Base-by-base conservation (phyloP, 2,329 filamentous ascomycete species). In the Chalaropsis ovoidea region DNA sequence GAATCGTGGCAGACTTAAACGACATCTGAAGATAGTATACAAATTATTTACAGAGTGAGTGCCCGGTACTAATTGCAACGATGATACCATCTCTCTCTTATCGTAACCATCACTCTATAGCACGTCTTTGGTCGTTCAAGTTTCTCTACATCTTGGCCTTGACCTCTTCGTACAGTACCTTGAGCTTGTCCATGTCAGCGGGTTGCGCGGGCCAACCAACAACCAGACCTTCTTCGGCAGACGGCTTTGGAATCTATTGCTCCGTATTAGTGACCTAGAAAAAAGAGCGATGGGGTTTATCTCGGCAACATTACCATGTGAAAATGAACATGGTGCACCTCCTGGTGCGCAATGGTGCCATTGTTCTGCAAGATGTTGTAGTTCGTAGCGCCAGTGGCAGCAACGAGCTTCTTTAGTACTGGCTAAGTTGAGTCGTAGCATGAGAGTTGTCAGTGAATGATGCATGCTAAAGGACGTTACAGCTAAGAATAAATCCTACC, bases 311-410 rank as follows among this genome's bases (percentile, higher is more conserved):
- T 69, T 82, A 90, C 88, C 85, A 97, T 87, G 74, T 99, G 94
- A 76, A 99, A 93, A 75, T 96, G 92, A 70, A 95, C 93, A 78
- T 99, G 94, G 70, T 90, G 88, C 68, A 99, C 93, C 69, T 88
- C 80, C 78, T 97, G 94, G 76, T 99, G 94, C 19, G 94, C 94
- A 72, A 93, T 83, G 24, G 83, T 80, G 63, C 94, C 94, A 73
- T 99, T 99, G 78, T 99, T 99, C 79, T 99, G 94, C 67, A 99
- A 79, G 61, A 99, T 83, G 73, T 99, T 99, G 81, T 90, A 99
- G 75, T 97, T 83, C 63, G 80, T 78, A 3, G 88, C 86, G 45
- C 89, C 89, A 3, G 84, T 85, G 35, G 91, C 93, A 22, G 80
- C 76, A 61, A 88, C 91, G 61, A 99, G 84, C 76, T 89, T 93